Base-by-base conservation (phyloP, 2,329 filamentous ascomycete species). In the Chaetomiaceae sp. region DNA sequence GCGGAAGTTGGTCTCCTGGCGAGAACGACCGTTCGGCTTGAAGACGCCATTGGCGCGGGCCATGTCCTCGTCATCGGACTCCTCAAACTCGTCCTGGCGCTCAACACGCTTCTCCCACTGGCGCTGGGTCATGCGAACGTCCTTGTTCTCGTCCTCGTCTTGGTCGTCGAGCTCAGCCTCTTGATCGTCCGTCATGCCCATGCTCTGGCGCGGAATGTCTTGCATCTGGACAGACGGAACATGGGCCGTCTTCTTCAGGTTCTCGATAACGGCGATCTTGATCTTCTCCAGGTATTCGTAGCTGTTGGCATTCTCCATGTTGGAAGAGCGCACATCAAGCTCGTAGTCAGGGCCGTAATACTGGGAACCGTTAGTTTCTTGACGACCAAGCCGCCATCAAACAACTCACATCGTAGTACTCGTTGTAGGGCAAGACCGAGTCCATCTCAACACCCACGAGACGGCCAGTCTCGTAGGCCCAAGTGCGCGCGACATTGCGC, bases 401-500 rank as follows among this genome's bases (percentile, higher is more conserved):
- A 3, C 6, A 22, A 64, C 71, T 65, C 69, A 84, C 83, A 68
- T 85, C 82, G 68, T 97, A 97, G 71, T 97, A 97, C 74, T 97
- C 92, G 59, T 96, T 97, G 71, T 91, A 97, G 0, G 92, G 92
- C 37, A 97, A 78, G n/a, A 88, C 85, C 5, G 87, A 80, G 11
- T 83, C 80, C 80, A 97, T 89, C 27, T 89, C 80, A 56, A 91
- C 83, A 25, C 89, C 89, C 19, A 96, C 89, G 8, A 97, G 79
- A 54, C 91, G 81, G 60, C 92, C 92, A 1, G 94, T 99, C 72
- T 99, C 94, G 68, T 92, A 95, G 6, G 91, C 91, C 94, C 94
- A 99, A 5, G 92, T 94, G 46, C 94, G 88, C 17, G 94, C 92
- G 11, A 99, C 94, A 61, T 99, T 99, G 59, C 94, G 87, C 71